Conservation (phyloP, 805 yeast genomes). For the Yamadazyma endophytica region DNA sequence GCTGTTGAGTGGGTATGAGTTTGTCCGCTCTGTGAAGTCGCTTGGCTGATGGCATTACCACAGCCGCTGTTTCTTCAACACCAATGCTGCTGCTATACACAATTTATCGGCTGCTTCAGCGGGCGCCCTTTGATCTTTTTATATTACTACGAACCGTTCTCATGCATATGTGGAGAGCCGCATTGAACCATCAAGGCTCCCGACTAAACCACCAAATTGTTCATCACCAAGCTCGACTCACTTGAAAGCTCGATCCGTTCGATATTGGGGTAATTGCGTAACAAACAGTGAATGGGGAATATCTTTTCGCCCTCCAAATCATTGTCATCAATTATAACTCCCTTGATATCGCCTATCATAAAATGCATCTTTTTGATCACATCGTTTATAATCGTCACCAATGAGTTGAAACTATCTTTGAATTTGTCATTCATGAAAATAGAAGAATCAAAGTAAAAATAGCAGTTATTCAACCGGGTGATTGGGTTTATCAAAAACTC, state of each 20-base stretch:
- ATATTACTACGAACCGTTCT: too few relatives aligned
- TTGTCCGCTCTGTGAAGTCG: too few relatives aligned
- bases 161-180: too few relatives aligned
- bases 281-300: slow-evolving; percentile 23
- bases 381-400: slow-evolving; percentile 29
- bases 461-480: slow-evolving; percentile 9
- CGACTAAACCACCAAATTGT: slow-evolving; percentile 13
- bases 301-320: slow-evolving; percentile 26
- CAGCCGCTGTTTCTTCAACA: too few relatives aligned
- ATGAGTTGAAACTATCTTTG: slow-evolving; percentile 21
- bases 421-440: slow-evolving; percentile 19
- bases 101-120: too few relatives aligned
- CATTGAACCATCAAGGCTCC: too few relatives aligned
- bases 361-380: slow-evolving; percentile 29
- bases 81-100: too few relatives aligned
- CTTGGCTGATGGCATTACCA: too few relatives aligned
- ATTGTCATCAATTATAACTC: slow-evolving; percentile 29
- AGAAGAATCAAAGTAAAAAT: slow-evolving; percentile 30
- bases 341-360: slow-evolving; percentile 28
- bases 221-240: slow-evolving; percentile 15
- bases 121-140: too few relatives aligned
- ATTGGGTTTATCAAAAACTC: slow-evolving; percentile 5
- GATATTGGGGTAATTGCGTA: slow-evolving; percentile 28
- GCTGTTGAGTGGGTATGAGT: too few relatives aligned
- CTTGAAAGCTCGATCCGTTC: slow-evolving; percentile 27